A percentile compares a stretch with the other conserved stretches of the same genome.
Evolutionary conservation across 805 yeast species (phyloP).

Genomic region (Priceomyces melissophilus): DNA sequence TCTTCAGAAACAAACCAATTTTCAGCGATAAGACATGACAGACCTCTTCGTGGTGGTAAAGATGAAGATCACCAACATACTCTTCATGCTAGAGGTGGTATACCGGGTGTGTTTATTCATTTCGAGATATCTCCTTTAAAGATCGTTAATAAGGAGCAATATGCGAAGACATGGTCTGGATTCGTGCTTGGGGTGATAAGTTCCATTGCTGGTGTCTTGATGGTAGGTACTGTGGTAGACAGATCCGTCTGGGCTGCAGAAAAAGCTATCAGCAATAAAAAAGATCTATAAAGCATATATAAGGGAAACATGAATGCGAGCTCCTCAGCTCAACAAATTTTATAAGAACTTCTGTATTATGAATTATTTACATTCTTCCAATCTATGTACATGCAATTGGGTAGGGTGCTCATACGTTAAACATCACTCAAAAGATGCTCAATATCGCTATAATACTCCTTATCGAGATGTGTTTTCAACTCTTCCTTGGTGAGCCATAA

Average conservation of each 20-base stretch:
- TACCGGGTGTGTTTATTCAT: conserved; percentile 83
- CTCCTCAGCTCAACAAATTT: background rate
- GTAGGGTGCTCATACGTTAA: conserved; percentile 13
- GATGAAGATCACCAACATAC: conserved; percentile 92
- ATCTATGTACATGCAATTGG: conserved; percentile 13
- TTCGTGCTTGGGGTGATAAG: conserved; percentile 80
- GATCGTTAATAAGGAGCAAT: conserved; percentile 78
- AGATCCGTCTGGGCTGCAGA: conserved; percentile 88
- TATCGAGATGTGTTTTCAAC: conserved; percentile 49
- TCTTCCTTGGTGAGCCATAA: conserved; percentile 89
- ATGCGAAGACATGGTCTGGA: conserved; percentile 74
- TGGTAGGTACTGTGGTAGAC: conserved; percentile 88
- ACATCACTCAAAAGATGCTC: conserved; percentile 45
- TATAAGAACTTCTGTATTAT: background rate
- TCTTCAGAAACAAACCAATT: conserved; percentile 83
- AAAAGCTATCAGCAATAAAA: conserved; percentile 65
- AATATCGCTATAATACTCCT: conserved; percentile 55
- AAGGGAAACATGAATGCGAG: too few relatives aligned
- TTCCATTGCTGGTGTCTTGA: conserved; percentile 88
- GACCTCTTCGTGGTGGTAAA: conserved; percentile 81
- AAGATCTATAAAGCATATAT: conserved; percentile 36
- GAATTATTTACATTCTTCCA: conserved; percentile 3
- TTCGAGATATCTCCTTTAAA: conserved; percentile 93
- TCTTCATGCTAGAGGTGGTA: conserved; percentile 75
- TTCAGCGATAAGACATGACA: conserved; percentile 81